phyloP scores from a whole-genome alignment of 208 protist genomes.

The Trypanosoma avium region DNA sequence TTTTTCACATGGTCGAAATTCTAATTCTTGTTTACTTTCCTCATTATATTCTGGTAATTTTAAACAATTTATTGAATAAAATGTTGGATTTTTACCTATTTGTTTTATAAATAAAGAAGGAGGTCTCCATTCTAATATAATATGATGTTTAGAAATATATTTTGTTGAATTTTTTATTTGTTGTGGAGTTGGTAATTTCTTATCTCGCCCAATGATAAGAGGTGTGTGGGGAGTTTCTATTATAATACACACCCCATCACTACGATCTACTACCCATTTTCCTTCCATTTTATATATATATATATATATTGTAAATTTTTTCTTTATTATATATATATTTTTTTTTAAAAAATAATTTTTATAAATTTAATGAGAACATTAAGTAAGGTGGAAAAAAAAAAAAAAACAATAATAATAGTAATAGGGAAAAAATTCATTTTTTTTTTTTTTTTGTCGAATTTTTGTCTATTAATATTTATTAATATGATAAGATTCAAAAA shows the following conservation, averaged over 20 bases:
- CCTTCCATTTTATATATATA: conserved; percentile 20
- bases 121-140: conserved; percentile 42
- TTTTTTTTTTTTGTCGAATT: too few relatives aligned
- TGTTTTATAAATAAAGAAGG: conserved; percentile 40
- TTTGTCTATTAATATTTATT: too few relatives aligned
- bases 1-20: conserved; percentile 4
- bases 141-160: conserved; percentile 71
- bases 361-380: too few relatives aligned
- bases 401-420: too few relatives aligned
- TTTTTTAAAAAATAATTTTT: too few relatives aligned
- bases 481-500: too few relatives aligned
- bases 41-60: conserved; percentile 19
- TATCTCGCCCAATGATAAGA: conserved; percentile 51
- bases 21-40: not conserved
- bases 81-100: conserved; percentile 69
- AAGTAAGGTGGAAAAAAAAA: too few relatives aligned
- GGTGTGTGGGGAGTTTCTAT: conserved; percentile 35
- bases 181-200: conserved; percentile 45
- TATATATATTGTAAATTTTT: not conserved
- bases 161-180: conserved; percentile 41
- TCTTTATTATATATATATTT: too few relatives aligned
- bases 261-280: conserved; percentile 60
- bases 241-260: conserved; percentile 45
- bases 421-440: too few relatives aligned
- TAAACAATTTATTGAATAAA: conserved; percentile 35